Percentiles rank a stretch among this genome's conserved stretches.
These are phyloP conservation scores for Ganoderma resinaceum DNA, from an alignment of 1,284 basidiomycete genomes.

Conservation along the genomic window DNA sequence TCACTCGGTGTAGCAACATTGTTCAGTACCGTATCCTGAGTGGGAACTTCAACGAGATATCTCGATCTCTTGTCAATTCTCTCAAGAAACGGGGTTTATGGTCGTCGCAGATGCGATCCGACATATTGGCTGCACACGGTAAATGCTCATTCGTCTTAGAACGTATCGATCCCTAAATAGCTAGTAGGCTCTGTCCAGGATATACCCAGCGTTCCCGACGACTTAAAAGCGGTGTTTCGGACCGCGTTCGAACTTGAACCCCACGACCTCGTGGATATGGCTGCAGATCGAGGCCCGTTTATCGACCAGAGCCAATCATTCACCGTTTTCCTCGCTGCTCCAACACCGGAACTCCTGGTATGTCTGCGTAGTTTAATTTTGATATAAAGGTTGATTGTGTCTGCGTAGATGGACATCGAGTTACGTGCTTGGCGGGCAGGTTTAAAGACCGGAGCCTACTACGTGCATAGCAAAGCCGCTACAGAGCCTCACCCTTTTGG, in stretches of 20 bases:
- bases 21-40: neutral
- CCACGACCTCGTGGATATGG: neutral
- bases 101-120: neutral
- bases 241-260: neutral
- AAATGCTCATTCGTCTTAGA: too few relatives aligned
- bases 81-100: neutral
- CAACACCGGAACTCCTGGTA: neutral
- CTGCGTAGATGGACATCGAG: too few relatives aligned
- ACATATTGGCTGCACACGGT: neutral
- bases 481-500: too few relatives aligned
- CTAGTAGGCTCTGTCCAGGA: neutral
- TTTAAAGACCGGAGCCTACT: too few relatives aligned
- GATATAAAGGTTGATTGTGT: too few relatives aligned
- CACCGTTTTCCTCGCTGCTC: neutral
- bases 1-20: neutral
- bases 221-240: neutral
- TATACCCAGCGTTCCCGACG: neutral
- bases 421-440: too few relatives aligned
- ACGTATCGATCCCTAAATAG: too few relatives aligned
- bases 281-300: neutral
- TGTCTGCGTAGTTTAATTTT: too few relatives aligned
- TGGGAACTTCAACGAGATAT: neutral
- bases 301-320: neutral
- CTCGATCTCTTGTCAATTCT: neutral
- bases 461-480: too few relatives aligned